Conservation (phyloP, 139 green algal species). For the Micractinium conductrix region DNA sequence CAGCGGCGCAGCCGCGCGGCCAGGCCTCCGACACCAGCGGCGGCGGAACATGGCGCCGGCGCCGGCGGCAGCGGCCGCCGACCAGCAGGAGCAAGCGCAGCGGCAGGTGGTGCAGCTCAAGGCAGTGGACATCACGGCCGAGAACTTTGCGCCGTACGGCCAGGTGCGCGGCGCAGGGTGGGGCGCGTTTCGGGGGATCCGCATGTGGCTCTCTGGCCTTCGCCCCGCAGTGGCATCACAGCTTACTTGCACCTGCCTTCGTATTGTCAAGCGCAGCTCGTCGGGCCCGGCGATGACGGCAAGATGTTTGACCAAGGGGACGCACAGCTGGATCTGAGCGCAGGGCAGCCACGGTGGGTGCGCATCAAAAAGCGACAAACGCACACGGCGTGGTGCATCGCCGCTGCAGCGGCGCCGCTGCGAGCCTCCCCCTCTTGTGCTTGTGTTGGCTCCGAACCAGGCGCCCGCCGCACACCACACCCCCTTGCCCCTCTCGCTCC, state of each 20-base stretch:
- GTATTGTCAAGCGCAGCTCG: slow-evolving; percentile 46
- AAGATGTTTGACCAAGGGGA: slow-evolving; percentile 75
- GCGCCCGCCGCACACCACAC: too few relatives aligned
- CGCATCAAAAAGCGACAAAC: too few relatives aligned
- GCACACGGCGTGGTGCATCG: too few relatives aligned
- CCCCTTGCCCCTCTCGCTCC: too few relatives aligned
- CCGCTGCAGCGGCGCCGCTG: too few relatives aligned
- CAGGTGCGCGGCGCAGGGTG: slow-evolving; percentile 61
- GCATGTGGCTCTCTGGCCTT: neutral
- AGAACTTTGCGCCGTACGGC: slow-evolving; percentile 74
- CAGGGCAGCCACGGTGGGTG: slow-evolving; percentile 69
- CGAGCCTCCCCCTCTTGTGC: too few relatives aligned
- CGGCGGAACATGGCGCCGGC: neutral
- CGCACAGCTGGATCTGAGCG: slow-evolving; percentile 69
- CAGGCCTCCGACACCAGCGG: neutral
- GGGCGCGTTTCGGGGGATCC: too few relatives aligned
- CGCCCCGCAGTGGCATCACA: neutral
- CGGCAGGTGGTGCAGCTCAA: slow-evolving; percentile 39
- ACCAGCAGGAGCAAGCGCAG: slow-evolving; percentile 6
- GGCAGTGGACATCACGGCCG: slow-evolving; percentile 53
- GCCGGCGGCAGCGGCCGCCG: neutral
- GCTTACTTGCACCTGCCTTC: neutral
- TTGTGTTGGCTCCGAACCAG: too few relatives aligned
- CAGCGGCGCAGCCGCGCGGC: too few relatives aligned
- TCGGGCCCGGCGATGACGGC: slow-evolving; percentile 66